Percentiles rank a stretch among this genome's conserved stretches.
phyloP scores from a whole-genome alignment of 352 stramenopile species.

The Phytophthora pistaciae region DNA sequence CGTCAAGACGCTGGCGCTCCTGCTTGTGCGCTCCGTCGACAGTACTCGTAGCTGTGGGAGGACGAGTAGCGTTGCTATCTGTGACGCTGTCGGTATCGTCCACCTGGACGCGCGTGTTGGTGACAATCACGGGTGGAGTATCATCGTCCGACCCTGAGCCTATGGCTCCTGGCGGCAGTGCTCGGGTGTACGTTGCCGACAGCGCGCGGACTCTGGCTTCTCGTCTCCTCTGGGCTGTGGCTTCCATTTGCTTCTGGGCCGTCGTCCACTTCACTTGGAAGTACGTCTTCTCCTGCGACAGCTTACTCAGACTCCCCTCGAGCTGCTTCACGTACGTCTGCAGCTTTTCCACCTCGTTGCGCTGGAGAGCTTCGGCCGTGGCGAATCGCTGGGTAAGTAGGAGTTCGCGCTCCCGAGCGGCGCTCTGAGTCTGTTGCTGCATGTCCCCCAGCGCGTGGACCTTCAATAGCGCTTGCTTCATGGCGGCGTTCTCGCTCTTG shows the following conservation, averaged over 20 bases:
- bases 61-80: constrained; percentile 39
- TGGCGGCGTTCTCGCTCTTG: constrained; percentile 67
- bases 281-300: constrained; percentile 59
- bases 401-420: constrained; percentile 50
- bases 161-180: not conserved
- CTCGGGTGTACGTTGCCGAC: constrained; percentile 47
- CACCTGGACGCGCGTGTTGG: not conserved
- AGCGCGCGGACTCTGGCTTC: constrained; percentile 63
- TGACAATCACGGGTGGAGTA: constrained; percentile 1
- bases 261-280: constrained; percentile 54
- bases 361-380: constrained; percentile 43
- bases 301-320: constrained; percentile 52
- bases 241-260: constrained; percentile 55
- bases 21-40: constrained; percentile 8
- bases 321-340: constrained; percentile 60
- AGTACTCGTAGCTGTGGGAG: constrained; percentile 11
- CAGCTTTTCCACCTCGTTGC: constrained; percentile 56
- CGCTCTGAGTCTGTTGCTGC: constrained; percentile 57
- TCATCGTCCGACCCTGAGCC: not conserved
- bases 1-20: constrained; percentile 16
- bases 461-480: constrained; percentile 78
- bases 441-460: constrained; percentile 72
- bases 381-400: constrained; percentile 46
- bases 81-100: constrained; percentile 40
- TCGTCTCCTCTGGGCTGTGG: constrained; percentile 42